Conservation (phyloP, 1,284 basidiomycete species). For the Malassezia furfur region DNA sequence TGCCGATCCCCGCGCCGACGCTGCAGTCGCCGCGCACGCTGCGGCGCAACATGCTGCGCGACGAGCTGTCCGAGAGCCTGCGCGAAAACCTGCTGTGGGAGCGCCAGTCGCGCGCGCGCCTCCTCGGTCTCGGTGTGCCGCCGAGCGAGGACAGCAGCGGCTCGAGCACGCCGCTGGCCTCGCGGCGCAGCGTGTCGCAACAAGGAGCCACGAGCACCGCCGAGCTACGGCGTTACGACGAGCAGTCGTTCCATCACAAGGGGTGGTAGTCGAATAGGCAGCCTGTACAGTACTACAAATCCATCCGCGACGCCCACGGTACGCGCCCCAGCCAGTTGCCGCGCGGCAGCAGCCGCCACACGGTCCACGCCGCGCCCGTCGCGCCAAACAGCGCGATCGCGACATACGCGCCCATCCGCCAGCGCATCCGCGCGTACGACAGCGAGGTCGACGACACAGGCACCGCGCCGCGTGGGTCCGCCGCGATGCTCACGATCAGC, state of each 20-base stretch:
- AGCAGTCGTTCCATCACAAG: slow-evolving; percentile 42
- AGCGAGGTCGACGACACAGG: slow-evolving; percentile 27
- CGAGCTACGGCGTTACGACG: slow-evolving; percentile 27
- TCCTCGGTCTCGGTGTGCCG: slow-evolving; percentile 29
- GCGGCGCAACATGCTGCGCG: slow-evolving; percentile 68
- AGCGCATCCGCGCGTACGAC: slow-evolving; percentile 16
- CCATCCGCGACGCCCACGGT: not conserved
- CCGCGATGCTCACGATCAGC: slow-evolving; percentile 68
- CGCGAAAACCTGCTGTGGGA: slow-evolving; percentile 76
- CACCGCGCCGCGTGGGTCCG: slow-evolving; percentile 38
- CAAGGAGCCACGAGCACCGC: not conserved
- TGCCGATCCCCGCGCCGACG: slow-evolving; percentile 55
- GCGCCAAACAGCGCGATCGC: slow-evolving; percentile 2
- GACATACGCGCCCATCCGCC: slow-evolving; percentile 1
- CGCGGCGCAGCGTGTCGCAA: not conserved
- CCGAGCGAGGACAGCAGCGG: slow-evolving; percentile 2
- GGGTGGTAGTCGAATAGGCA: slow-evolving; percentile 26
- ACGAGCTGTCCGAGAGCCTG: slow-evolving; percentile 74
- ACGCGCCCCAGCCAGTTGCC: not conserved
- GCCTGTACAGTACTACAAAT: slow-evolving; percentile 5
- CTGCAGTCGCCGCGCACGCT: slow-evolving; percentile 77
- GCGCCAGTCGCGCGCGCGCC: slow-evolving; percentile 50
- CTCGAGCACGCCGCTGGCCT: not conserved
- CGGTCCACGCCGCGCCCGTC: not conserved
- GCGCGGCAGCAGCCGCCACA: slow-evolving; percentile 1